These are phyloP conservation scores for Nakazawaea pomicola DNA, from an alignment of 805 yeast genomes.

Conservation along the genomic window DNA sequence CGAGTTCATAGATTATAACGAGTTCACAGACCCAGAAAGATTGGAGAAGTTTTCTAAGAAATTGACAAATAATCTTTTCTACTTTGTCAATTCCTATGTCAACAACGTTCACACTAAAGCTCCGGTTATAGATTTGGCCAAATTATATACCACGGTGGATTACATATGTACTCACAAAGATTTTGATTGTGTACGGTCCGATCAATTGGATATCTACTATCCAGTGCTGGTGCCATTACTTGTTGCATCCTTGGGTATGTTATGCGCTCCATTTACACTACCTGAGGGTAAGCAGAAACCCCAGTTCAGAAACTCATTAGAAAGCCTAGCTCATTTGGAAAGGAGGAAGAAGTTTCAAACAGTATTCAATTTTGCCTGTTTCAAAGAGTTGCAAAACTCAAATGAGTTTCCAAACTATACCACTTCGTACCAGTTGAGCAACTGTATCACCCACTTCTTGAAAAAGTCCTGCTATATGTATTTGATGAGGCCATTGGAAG, in stretches of 20 bases:
- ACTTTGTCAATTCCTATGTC: slow-evolving; percentile 11
- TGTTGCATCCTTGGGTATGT: slow-evolving; percentile 9
- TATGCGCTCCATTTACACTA: slow-evolving; percentile 6
- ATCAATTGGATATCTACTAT: neutral
- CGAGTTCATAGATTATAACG: neutral
- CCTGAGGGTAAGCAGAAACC: neutral
- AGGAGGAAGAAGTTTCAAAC: slow-evolving; percentile 1
- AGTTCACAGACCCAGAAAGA: slow-evolving; percentile 4
- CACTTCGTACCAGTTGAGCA: neutral
- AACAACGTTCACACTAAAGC: slow-evolving; percentile 12
- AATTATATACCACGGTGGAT: slow-evolving; percentile 7
- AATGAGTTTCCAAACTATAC: neutral
- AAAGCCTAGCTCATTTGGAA: slow-evolving; percentile 7
- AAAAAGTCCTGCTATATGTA: slow-evolving; percentile 10
- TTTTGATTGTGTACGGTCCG: neutral
- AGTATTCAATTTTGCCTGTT: slow-evolving; percentile 5
- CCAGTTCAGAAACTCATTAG: slow-evolving; percentile 2
- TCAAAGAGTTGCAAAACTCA: slow-evolving; percentile 1
- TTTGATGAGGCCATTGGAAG: slow-evolving; percentile 10
- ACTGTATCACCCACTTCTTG: slow-evolving; percentile 7
- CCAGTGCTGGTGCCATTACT: slow-evolving; percentile 2
- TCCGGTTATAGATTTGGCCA: slow-evolving; percentile 10
- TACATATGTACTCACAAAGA: neutral
- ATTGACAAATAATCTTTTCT: slow-evolving; percentile 6
- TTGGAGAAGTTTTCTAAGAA: neutral